Percentiles rank a stretch among this genome's conserved stretches.
Evolutionary conservation across 1,284 basidiomycete species (phyloP).

Genomic region (Trichosporon sp.): DNA sequence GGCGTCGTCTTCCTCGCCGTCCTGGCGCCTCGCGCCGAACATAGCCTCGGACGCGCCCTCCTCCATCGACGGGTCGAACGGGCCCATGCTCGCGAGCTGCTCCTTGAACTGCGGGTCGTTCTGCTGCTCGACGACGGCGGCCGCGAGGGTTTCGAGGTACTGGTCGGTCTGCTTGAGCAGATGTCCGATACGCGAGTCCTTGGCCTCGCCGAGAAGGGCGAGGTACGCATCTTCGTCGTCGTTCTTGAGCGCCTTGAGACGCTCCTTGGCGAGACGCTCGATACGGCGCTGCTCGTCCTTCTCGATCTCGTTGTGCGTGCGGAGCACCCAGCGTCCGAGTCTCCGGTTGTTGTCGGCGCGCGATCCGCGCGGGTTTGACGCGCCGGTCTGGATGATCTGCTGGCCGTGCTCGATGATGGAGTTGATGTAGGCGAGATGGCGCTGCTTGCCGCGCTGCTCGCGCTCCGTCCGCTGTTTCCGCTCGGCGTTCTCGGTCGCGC

Average conservation of each 20-base stretch:
- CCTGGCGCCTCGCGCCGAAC: conserved; percentile 77
- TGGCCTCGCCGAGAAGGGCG: conserved; percentile 98
- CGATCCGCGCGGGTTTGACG: conserved; percentile 52
- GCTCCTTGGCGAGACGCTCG: conserved; percentile 94
- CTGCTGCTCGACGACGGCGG: conserved; percentile 93
- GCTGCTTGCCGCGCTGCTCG: conserved; percentile 91
- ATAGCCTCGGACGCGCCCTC: conserved; percentile 81
- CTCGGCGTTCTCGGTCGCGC: conserved; percentile 86
- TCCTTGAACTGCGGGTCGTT: conserved; percentile 65
- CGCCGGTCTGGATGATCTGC: conserved; percentile 65
- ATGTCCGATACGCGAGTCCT: conserved; percentile 98
- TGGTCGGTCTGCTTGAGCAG: conserved; percentile 90
- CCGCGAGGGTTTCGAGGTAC: conserved; percentile 92
- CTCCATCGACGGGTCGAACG: conserved; percentile 54
- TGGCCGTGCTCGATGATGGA: conserved; percentile 86
- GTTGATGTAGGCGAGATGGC: conserved; percentile 90
- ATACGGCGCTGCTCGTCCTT: conserved; percentile 68
- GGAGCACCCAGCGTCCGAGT: conserved; percentile 58
- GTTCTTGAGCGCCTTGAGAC: conserved; percentile 95
- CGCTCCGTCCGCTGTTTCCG: conserved; percentile 88
- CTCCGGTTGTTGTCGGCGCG: conserved; percentile 53
- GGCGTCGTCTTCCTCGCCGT: conserved; percentile 64
- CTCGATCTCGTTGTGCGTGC: conserved; percentile 60
- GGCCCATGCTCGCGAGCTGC: conserved; percentile 11
- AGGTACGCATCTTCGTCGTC: conserved; percentile 99